A percentile compares a stretch with the other conserved stretches of the same genome.
Evolutionary conservation across 768 basidiomycete species (phyloP).

Genomic region (Cystobasidium onofrii): DNA sequence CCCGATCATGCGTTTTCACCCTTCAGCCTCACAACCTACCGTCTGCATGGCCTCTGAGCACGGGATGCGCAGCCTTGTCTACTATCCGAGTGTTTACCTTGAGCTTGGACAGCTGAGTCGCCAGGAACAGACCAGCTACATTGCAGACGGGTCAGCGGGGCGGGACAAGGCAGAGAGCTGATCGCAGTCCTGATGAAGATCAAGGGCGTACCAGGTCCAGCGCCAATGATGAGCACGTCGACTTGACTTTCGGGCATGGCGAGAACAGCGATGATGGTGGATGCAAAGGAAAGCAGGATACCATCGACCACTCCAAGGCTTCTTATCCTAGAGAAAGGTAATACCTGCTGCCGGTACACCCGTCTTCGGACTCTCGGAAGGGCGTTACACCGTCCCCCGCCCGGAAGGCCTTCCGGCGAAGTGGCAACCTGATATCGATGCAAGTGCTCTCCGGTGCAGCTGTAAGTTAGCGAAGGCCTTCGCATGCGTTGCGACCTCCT

Average conservation of each 20-base stretch:
- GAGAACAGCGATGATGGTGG: not conserved
- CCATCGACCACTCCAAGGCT: not conserved
- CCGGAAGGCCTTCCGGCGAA: not conserved
- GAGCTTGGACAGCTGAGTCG: constrained; percentile 35
- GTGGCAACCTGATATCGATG: not conserved
- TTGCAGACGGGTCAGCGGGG: not conserved
- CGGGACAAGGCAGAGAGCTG: too few relatives aligned
- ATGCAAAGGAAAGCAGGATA: not conserved
- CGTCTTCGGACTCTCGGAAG: not conserved
- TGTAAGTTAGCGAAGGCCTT: too few relatives aligned
- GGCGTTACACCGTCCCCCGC: not conserved
- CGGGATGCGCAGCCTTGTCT: constrained; percentile 29
- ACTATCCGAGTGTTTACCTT: constrained; percentile 32
- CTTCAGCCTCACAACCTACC: not conserved
- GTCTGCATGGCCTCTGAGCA: constrained; percentile 29
- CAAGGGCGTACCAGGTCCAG: constrained; percentile 31
- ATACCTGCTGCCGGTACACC: not conserved
- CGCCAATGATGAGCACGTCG: constrained; percentile 36
- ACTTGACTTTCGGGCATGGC: constrained; percentile 14
- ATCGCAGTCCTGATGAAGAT: not conserved
- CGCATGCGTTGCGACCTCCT: too few relatives aligned
- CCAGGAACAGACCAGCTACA: constrained; percentile 34
- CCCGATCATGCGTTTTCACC: not conserved
- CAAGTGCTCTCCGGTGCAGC: too few relatives aligned
- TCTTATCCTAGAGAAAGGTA: not conserved